Conservation (phyloP, 768 basidiomycete genomes). For the Leccinellum albellum region DNA sequence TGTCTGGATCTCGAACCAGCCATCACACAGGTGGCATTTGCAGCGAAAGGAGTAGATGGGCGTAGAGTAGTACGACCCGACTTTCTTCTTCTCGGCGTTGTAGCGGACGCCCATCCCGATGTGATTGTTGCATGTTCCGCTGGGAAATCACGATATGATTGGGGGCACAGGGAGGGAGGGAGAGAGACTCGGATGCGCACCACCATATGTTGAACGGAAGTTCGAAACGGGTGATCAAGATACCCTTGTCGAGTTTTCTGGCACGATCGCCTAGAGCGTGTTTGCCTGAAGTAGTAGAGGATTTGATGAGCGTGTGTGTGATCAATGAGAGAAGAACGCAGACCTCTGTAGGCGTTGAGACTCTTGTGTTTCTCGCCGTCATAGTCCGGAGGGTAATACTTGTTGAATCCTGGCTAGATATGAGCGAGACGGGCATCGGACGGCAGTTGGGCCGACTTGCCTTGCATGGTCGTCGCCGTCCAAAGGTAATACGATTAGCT, state of each 20-base stretch:
- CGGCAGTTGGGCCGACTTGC: constrained; percentile 23
- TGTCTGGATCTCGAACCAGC: constrained; percentile 98
- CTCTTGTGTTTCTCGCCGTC: constrained; percentile 68
- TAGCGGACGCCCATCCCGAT: constrained; percentile 99
- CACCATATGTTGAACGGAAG: constrained; percentile 97
- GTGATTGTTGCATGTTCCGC: constrained; percentile 91
- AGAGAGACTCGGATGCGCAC: constrained; percentile 54
- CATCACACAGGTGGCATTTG: constrained; percentile 94
- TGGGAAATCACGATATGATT: constrained; percentile 25
- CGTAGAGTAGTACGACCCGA: constrained; percentile 91
- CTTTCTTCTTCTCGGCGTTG: constrained; percentile 98
- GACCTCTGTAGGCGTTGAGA: constrained; percentile 70
- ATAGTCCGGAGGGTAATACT: constrained; percentile 77
- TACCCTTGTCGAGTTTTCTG: constrained; percentile 93
- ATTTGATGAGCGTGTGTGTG: too few relatives aligned
- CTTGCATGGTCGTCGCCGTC: constrained; percentile 37
- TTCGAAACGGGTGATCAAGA: constrained; percentile 93
- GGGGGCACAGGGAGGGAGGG: background rate
- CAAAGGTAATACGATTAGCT: constrained; percentile 3
- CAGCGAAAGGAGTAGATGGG: constrained; percentile 94
- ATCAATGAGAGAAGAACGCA: background rate
- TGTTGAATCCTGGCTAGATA: constrained; percentile 57
- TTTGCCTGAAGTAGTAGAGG: constrained; percentile 57
- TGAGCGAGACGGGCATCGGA: constrained; percentile 3
- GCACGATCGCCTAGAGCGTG: constrained; percentile 93